phyloP scores from a whole-genome alignment of 331 rosid genomes.

The Acacia pycnantha region DNA sequence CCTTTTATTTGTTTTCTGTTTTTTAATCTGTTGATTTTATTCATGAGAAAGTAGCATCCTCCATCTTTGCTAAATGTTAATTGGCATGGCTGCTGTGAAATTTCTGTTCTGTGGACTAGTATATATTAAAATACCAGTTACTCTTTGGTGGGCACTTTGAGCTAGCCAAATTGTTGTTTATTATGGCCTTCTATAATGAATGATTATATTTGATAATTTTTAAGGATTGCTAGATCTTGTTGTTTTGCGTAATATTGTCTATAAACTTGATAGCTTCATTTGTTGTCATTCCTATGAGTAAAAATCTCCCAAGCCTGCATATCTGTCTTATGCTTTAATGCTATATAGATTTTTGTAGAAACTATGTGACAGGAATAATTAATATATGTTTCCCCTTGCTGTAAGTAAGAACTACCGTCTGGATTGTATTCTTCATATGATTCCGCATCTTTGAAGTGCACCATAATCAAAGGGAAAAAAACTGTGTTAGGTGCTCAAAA shows the following conservation, averaged over 20 bases:
- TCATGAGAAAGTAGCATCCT: constrained; percentile 9
- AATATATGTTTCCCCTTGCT: not conserved
- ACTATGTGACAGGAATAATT: constrained; percentile 5
- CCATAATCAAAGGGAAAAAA: not conserved
- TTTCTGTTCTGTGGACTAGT: constrained; percentile 1
- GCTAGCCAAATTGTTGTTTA: not conserved
- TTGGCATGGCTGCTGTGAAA: constrained; percentile 12
- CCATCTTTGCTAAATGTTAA: constrained; percentile 3
- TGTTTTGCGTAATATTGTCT: constrained; percentile 1
- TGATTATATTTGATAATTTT: constrained; percentile 15
- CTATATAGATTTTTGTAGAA: not conserved
- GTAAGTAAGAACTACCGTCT: not conserved
- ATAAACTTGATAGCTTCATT: not conserved
- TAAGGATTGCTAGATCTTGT: constrained; percentile 5
- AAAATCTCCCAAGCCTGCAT: not conserved
- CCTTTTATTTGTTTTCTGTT: constrained; percentile 7
- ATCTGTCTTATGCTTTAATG: constrained; percentile 20
- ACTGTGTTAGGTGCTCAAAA: too few species aligned
- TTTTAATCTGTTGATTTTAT: constrained; percentile 7
- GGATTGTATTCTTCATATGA: not conserved
- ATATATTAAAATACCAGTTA: not conserved
- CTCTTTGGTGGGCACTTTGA: not conserved
- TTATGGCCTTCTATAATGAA: not conserved
- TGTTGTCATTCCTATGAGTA: not conserved
- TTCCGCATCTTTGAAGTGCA: constrained; percentile 8